A percentile compares a stretch with the other conserved stretches of the same genome.
These are phyloP conservation scores for Thyridium curvatum DNA, from an alignment of 2,329 filamentous ascomycete species.

Conservation along the genomic window DNA sequence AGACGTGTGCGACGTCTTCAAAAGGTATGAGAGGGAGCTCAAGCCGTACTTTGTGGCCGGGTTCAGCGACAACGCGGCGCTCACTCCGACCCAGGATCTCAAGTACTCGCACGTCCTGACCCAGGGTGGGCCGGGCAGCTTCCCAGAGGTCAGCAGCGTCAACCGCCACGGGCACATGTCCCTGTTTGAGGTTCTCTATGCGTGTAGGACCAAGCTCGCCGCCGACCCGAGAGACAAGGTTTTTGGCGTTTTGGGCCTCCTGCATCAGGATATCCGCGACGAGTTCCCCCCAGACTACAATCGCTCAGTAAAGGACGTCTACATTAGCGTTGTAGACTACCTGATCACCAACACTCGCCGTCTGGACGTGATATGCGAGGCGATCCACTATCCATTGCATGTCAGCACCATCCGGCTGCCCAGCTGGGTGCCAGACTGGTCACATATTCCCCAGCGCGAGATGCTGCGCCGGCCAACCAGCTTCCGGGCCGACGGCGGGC, in stretches of 20 bases:
- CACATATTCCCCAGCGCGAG: conserved; percentile 12
- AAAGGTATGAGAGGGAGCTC: too few relatives aligned
- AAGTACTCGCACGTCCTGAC: too few relatives aligned
- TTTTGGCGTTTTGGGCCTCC: conserved; percentile 25
- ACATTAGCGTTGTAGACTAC: conserved; percentile 24
- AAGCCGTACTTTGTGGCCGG: too few relatives aligned
- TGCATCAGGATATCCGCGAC: conserved; percentile 15
- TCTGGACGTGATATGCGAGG: conserved; percentile 26
- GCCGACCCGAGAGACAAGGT: conserved; percentile 25
- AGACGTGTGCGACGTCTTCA: conserved; percentile 9
- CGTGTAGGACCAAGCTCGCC: conserved; percentile 4
- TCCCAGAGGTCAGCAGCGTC: too few relatives aligned
- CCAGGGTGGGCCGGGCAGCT: too few relatives aligned
- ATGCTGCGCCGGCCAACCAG: neutral
- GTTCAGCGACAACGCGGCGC: too few relatives aligned
- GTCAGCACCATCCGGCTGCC: conserved; percentile 18
- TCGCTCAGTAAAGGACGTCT: conserved; percentile 22
- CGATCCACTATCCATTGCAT: conserved; percentile 22
- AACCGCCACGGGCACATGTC: too few relatives aligned
- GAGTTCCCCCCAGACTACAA: conserved; percentile 22
- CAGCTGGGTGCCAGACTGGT: conserved; percentile 29
- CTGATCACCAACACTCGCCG: conserved; percentile 15
- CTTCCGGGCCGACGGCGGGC: neutral
- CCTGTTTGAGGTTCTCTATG: too few relatives aligned
- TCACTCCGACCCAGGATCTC: too few relatives aligned